phyloP scores from a whole-genome alignment of 2,329 filamentous ascomycete genomes.

The Paracamarosporium sp. region DNA sequence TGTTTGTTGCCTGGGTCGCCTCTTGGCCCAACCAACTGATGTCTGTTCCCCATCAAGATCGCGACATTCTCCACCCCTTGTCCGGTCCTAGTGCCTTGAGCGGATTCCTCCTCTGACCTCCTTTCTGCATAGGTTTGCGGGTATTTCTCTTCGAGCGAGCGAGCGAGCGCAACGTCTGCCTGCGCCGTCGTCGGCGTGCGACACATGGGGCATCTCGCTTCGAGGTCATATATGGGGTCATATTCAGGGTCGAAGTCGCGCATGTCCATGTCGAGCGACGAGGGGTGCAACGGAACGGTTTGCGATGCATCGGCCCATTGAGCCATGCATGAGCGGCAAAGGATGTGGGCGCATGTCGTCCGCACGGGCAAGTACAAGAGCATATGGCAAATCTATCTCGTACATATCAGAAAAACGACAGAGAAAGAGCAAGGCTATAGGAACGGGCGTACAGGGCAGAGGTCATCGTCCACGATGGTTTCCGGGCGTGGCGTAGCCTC shows the following conservation, averaged over 20 bases:
- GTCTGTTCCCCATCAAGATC: conserved; percentile 54
- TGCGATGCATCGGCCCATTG: conserved; percentile 54
- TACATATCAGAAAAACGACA: neutral
- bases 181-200: conserved; percentile 48
- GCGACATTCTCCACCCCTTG: conserved; percentile 27
- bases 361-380: conserved; percentile 52
- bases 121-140: conserved; percentile 44
- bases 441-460: conserved; percentile 44
- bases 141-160: conserved; percentile 43
- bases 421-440: neutral
- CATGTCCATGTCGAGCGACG: conserved; percentile 47
- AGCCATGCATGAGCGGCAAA: conserved; percentile 55
- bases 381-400: conserved; percentile 49
- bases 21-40: conserved; percentile 32
- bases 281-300: conserved; percentile 42
- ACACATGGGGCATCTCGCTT: conserved; percentile 56
- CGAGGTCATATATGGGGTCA: conserved; percentile 37
- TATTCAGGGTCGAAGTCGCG: conserved; percentile 47
- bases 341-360: conserved; percentile 51
- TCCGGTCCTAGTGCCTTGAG: conserved; percentile 27
- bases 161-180: conserved; percentile 30
- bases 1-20: conserved; percentile 43
- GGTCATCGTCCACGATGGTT: conserved; percentile 48
- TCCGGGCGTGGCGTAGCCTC: conserved; percentile 16
- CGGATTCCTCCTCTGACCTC: conserved; percentile 41